Evolutionary conservation across 2,329 filamentous ascomycete species (phyloP).

Genomic region (Cytospora piceae): DNA sequence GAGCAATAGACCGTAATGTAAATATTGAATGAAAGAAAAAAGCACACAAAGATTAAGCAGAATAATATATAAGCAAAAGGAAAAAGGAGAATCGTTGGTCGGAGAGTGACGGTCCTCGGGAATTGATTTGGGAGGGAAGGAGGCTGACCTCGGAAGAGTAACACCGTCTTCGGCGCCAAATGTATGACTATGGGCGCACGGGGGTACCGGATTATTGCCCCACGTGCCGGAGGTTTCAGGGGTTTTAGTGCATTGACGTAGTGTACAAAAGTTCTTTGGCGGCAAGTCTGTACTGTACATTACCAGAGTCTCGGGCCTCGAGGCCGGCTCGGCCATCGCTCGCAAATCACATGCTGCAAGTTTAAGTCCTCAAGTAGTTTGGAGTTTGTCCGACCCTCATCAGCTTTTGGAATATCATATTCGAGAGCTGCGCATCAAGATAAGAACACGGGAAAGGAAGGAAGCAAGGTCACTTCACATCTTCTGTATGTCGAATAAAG

Average conservation of each 20-base stretch:
- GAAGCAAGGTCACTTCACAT: no score
- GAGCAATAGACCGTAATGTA: slow-evolving; percentile 4
- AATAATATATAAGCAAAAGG: not conserved
- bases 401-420: no score
- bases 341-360: slow-evolving; percentile 15
- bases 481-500: no score
- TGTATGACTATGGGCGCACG: not conserved
- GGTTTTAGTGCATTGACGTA: slow-evolving; percentile 14
- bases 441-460: no score
- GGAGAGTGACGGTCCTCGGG: slow-evolving; percentile 11
- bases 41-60: not conserved
- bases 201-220: slow-evolving; percentile 2
- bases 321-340: not conserved
- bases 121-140: slow-evolving; percentile 8
- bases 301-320: not conserved
- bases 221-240: slow-evolving; percentile 10
- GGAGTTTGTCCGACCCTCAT: no score
- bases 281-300: no score
- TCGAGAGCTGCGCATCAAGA: no score
- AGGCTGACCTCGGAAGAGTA: not conserved
- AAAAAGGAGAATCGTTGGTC: not conserved
- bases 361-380: not conserved
- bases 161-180: slow-evolving; percentile 13
- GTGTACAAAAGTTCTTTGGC: not conserved
- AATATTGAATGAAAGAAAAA: not conserved